These are phyloP conservation scores for Panaeolus papilionaceus DNA, from an alignment of 768 basidiomycete genomes.

Conservation along the genomic window DNA sequence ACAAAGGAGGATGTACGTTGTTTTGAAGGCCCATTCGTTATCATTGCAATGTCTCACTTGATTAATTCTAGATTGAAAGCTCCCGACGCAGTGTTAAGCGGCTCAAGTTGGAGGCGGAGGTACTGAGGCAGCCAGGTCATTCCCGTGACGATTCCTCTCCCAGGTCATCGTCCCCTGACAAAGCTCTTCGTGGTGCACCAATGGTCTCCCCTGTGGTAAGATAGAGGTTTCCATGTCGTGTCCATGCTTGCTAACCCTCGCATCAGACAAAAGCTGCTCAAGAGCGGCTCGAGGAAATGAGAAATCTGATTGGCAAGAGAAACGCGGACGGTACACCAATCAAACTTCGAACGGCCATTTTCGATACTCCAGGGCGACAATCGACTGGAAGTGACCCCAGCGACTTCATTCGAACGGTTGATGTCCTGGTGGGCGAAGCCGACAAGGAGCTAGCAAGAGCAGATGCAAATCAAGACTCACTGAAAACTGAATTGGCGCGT, in stretches of 20 bases:
- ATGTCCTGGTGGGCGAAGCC: slow-evolving; percentile 59
- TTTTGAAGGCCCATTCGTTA: not conserved
- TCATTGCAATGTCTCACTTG: not conserved
- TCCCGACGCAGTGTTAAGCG: slow-evolving; percentile 76
- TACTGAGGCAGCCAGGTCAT: slow-evolving; percentile 34
- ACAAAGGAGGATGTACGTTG: slow-evolving; percentile 71
- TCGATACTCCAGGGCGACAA: slow-evolving; percentile 38
- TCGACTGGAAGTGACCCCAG: slow-evolving; percentile 34
- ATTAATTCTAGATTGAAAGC: slow-evolving; percentile 62
- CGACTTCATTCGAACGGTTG: slow-evolving; percentile 52
- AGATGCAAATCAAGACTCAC: slow-evolving; percentile 57
- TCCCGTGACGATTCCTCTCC: slow-evolving; percentile 41
- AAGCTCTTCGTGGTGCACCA: slow-evolving; percentile 55
- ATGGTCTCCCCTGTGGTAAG: slow-evolving; percentile 49
- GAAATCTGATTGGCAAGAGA: slow-evolving; percentile 69
- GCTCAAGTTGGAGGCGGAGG: slow-evolving; percentile 74
- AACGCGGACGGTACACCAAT: slow-evolving; percentile 57
- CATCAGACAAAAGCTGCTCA: slow-evolving; percentile 75
- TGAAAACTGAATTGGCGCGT: slow-evolving; percentile 56
- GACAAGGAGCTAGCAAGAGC: slow-evolving; percentile 63
- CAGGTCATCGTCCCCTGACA: slow-evolving; percentile 64
- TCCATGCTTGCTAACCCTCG: not conserved
- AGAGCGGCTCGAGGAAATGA: slow-evolving; percentile 85
- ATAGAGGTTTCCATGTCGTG: slow-evolving; percentile 12
- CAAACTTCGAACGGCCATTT: slow-evolving; percentile 48